Evolutionary conservation across 2,329 filamentous ascomycete genomes (phyloP).

Genomic region (Neonectria hederae): DNA sequence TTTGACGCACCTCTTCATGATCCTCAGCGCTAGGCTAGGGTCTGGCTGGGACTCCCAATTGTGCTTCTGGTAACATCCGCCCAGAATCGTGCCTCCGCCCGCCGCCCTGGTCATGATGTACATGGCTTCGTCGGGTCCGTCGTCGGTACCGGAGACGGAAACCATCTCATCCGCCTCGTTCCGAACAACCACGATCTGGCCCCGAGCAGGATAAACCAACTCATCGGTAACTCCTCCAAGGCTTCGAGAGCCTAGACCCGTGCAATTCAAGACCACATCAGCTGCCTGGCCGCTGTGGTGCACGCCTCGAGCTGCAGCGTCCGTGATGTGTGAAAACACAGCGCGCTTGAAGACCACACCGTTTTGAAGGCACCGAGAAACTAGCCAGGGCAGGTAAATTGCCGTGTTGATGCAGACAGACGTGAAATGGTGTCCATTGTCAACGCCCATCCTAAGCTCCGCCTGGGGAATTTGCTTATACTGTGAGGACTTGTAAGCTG

Average conservation of each 20-base stretch:
- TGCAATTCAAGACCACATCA: slow-evolving; percentile 83
- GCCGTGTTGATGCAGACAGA: slow-evolving; percentile 91
- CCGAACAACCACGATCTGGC: slow-evolving; percentile 83
- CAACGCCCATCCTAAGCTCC: slow-evolving; percentile 8
- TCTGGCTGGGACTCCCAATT: slow-evolving; percentile 83
- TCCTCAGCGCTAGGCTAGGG: slow-evolving; percentile 77
- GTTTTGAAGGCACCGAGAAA: slow-evolving; percentile 77
- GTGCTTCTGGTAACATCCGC: slow-evolving; percentile 80
- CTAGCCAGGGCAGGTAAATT: slow-evolving; percentile 85
- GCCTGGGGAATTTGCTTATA: slow-evolving; percentile 11
- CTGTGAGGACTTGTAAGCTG: slow-evolving; percentile 3
- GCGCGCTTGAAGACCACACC: slow-evolving; percentile 75
- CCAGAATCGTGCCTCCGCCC: slow-evolving; percentile 81
- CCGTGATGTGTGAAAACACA: slow-evolving; percentile 72
- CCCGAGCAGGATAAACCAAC: slow-evolving; percentile 77
- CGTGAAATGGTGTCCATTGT: slow-evolving; percentile 61
- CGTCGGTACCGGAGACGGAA: slow-evolving; percentile 75
- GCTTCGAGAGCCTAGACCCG: slow-evolving; percentile 76
- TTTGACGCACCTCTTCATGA: slow-evolving; percentile 78
- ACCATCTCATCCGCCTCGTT: slow-evolving; percentile 78
- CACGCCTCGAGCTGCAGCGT: slow-evolving; percentile 59
- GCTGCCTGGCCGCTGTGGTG: slow-evolving; percentile 64
- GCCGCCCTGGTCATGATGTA: slow-evolving; percentile 85
- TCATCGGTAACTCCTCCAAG: slow-evolving; percentile 84
- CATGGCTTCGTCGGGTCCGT: slow-evolving; percentile 73